Base-by-base conservation (phyloP, 2,329 filamentous ascomycete genomes). In the Chalaropsis thielavioides region DNA sequence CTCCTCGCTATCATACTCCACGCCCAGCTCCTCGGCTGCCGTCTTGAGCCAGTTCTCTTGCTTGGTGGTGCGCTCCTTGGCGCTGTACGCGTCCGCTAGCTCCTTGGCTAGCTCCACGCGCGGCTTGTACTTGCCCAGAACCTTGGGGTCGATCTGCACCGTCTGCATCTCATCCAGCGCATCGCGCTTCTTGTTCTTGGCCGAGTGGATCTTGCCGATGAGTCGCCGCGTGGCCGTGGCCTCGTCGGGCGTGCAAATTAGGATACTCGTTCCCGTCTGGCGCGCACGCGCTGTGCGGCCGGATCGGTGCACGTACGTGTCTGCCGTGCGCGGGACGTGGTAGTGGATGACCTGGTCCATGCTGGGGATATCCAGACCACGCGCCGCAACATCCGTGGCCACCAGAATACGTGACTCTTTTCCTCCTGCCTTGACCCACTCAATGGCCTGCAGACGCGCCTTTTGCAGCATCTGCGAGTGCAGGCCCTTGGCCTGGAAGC, bases 401-500 rank as follows among this genome's bases (percentile, higher is more conserved):
- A 99, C 89, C 1, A 99, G 82, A 65, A 99, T 88, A 13, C 92
- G 83, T 6, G 94, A 66, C 17, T 75, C 70, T 59, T 82, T 78
- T n/a, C 81, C 77, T 0, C 84, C 78, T 2, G 82, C 82, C 0
- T 88, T 86, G 76, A 99, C 97, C 49, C 89, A 87, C 73, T 99
- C 94, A 1, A 99, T 83, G 1, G 90, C 92, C 46, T 92, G 86
- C n/a, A 96, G 80, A 56, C 94, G 90, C 2, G 94, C 92, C 74
- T 97, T 97, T 75, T 99, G 94, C 0, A 86, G 81, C 94, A 99
- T 97, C 69, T 91, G 88, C 0, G 91, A 96, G 75, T 99, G 94
- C 0, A 99, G 79, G 0, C 89, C 85, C 11, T 90, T 78, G 0
- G 86, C 88, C 1, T 87, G 85, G 8, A 96, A 80, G 68, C 87